phyloP scores from a whole-genome alignment of 306 rosid species.

The Vigna trinervia region DNA sequence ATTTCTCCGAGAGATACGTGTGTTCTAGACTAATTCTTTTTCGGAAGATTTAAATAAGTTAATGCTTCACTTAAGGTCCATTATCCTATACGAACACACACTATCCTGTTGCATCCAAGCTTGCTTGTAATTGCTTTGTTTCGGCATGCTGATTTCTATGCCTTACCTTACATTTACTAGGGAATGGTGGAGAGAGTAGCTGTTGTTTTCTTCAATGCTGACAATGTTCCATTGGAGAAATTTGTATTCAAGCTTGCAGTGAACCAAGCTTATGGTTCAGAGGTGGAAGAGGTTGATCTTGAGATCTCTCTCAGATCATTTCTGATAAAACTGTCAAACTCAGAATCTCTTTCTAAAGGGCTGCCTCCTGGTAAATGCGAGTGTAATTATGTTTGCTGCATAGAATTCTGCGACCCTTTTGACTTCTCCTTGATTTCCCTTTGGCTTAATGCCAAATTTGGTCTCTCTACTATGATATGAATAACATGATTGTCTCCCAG shows the following conservation, averaged over 20 bases:
- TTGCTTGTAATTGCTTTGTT: slow-evolving; percentile 27
- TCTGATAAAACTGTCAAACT: slow-evolving; percentile 73
- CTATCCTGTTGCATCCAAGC: background rate
- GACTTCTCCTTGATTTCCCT: background rate
- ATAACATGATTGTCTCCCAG: background rate
- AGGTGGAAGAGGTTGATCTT: slow-evolving; percentile 67
- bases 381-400: slow-evolving; percentile 21
- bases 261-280: slow-evolving; percentile 64
- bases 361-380: slow-evolving; percentile 64
- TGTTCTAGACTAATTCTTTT: slow-evolving; percentile 29
- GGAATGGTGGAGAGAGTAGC: slow-evolving; percentile 85
- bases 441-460: slow-evolving; percentile 23
- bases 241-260: slow-evolving; percentile 73
- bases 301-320: slow-evolving; percentile 87
- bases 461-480: background rate
- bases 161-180: slow-evolving; percentile 49
- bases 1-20: slow-evolving; percentile 15
- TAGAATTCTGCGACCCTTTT: slow-evolving; percentile 31
- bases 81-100: background rate
- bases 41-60: slow-evolving; percentile 14
- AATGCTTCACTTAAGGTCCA: slow-evolving; percentile 4
- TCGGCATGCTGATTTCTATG: slow-evolving; percentile 34
- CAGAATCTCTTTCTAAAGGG: slow-evolving; percentile 68
- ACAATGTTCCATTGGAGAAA: slow-evolving; percentile 66
- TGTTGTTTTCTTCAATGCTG: slow-evolving; percentile 67